These are phyloP conservation scores for Taiozyma onychis DNA, from an alignment of 1,139 yeast genomes.

Conservation along the genomic window DNA sequence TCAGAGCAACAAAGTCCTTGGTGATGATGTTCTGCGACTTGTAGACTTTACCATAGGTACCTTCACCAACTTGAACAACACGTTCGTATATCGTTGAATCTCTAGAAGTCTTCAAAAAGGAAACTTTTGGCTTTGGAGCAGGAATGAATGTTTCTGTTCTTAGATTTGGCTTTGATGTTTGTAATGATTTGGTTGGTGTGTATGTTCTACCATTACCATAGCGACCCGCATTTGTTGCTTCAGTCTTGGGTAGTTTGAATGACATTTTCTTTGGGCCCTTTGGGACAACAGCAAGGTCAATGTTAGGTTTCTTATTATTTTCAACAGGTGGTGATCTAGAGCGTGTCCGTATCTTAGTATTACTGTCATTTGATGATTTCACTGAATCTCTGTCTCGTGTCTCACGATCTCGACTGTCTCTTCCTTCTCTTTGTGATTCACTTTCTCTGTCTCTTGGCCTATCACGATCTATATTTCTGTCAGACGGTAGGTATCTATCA, in stretches of 20 bases:
- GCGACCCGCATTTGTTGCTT: not conserved
- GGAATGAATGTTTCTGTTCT: not conserved
- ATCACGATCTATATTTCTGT: not conserved
- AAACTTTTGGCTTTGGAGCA: constrained; percentile 4
- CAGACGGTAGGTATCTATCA: not conserved
- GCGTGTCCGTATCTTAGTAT: not conserved
- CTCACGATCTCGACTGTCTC: not conserved
- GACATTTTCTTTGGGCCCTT: constrained; percentile 21
- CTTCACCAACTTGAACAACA: constrained; percentile 62
- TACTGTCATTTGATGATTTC: constrained; percentile 4
- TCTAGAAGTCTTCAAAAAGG: constrained; percentile 19
- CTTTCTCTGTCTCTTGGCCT: constrained; percentile 1
- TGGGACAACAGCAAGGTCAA: constrained; percentile 12
- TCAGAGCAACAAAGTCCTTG: constrained; percentile 71
- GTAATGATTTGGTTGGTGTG: constrained; percentile 1
- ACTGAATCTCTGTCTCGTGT: not conserved
- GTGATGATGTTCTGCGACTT: constrained; percentile 72
- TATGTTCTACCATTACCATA: constrained; percentile 2
- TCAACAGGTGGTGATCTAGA: not conserved
- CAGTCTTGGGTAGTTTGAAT: constrained; percentile 13
- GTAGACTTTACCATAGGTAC: constrained; percentile 74
- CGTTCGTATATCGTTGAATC: constrained; percentile 27
- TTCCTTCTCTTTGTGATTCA: not conserved
- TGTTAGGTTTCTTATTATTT: not conserved
- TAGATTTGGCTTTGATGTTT: not conserved